phyloP scores from a whole-genome alignment of 1,284 basidiomycete genomes.

The Cryptococcus sp. region DNA sequence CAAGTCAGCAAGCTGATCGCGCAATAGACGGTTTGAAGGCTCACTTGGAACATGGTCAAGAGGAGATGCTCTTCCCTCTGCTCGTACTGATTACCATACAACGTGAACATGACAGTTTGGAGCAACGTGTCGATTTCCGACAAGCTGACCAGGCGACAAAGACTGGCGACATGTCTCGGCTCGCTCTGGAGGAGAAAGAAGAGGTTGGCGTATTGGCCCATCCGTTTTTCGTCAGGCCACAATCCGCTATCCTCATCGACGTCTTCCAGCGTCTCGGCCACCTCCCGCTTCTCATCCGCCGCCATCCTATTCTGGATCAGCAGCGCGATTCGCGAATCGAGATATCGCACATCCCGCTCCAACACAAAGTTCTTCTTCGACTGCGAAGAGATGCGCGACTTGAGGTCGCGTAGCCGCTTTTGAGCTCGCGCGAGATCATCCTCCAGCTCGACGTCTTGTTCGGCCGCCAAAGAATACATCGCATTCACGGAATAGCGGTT shows the following conservation, averaged over 20 bases:
- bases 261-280: conserved; percentile 91
- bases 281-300: conserved; percentile 92
- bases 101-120: conserved; percentile 99
- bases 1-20: background rate
- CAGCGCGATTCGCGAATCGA: conserved; percentile 95
- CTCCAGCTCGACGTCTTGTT: conserved; percentile 97
- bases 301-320: conserved; percentile 99
- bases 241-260: conserved; percentile 82
- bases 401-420: conserved; percentile 91
- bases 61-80: conserved; percentile 96
- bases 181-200: conserved; percentile 99
- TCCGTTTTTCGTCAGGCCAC: conserved; percentile 88
- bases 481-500: conserved; percentile 96
- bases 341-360: conserved; percentile 95
- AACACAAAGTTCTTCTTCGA: conserved; percentile 99
- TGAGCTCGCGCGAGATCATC: conserved; percentile 97
- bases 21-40: conserved; percentile 14
- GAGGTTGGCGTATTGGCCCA: conserved; percentile 91
- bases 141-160: conserved; percentile 95
- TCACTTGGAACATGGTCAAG: conserved; percentile 89
- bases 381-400: conserved; percentile 95
- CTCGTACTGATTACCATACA: conserved; percentile 99
- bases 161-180: conserved; percentile 90
- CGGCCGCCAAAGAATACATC: conserved; percentile 95
- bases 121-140: conserved; percentile 97